Base-by-base conservation (phyloP, 176 grass and related monocot genomes). In the Musa beccarii region DNA sequence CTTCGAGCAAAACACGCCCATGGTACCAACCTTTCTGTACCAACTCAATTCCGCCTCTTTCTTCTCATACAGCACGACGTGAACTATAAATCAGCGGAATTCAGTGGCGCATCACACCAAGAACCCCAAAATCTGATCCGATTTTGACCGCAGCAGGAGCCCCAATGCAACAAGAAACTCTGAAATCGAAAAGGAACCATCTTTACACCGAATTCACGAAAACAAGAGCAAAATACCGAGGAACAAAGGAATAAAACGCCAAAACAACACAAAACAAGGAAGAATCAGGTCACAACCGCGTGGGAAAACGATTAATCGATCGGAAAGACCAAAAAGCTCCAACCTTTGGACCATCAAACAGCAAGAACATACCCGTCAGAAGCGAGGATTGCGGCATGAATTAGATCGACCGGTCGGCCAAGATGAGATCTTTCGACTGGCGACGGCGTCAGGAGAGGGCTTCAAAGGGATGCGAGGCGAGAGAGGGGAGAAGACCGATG, bases 1-100 rank as follows among this genome's bases (percentile, higher is more conserved):
- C 25, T 23, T 79, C 28, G 77, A 71, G 19, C 77, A 79, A 79
- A 59, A 15, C 77, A 20, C 25, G 5, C 77, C 77, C 77, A 79
- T 79, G 51, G 15, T 59, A 5, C 11, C 22, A 4, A 71, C 15
- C 11, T 54, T 28, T 49, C 23, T 26, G n/a, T 55, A 65, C 12
- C 5, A 51, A 17, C 63, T 79, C 66, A 79, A 70, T 66, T 79
- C 56, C 50, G 59, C 53, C 65, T 59, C 64, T 79, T 59, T 34
- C 16, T 79, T 25, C 11, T 69, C 77, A 79, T 56, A 15, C 8
- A 69, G 16, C n/a, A 8, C 43, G 17, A 69, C 24, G 15, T 7
- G 51, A 69, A 70, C 24, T 53, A 9, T 3, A 8, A 14, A 29
- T 22, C 19, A 57, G 10, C 49, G 14, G 15, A 49, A 79, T 15